Evolutionary conservation across 495 filamentous ascomycete species (phyloP), one percentile per base, ranked within the genome.

Genomic region (Xylaria castorea): DNA sequence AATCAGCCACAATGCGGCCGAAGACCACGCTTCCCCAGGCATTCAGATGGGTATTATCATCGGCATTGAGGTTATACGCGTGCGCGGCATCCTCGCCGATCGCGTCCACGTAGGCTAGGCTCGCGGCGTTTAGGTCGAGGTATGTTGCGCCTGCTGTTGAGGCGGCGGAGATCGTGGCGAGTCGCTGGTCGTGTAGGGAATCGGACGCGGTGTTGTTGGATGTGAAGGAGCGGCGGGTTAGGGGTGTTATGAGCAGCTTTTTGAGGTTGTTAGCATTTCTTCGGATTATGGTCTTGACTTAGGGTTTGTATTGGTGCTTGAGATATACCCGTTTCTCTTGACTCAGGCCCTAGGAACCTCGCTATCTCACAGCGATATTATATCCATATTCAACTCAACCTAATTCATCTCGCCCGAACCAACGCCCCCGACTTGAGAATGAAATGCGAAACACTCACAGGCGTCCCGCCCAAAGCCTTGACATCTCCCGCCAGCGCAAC

Each of bases 31-130:
- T 78, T 0, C 85, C 86, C 42, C 72, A 72, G 2, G 63, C 65
- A 68, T 86, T 88, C 42, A 88, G 71, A 78, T 88, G 86, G 8
- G 86, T 87, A 60, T 80, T 74, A 50, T 87, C 86, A 32, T 76
- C 71, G 5, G 32, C 58, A 5, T 73, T 76, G 14, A 81, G 77
- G 71, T 87, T 83, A 70, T 85, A 87, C 9, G 73, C 77, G 3
- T 74, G 74, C 16, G 83, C 81, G 40, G 83, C 77, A 1, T 66
- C 55, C 22, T 79, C 76, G 0, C 86, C 86, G 68, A 88, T 86
- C 1, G 72, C 76, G 70, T 88, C 81, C 30, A 86, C 73, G 53
- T 87, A 88, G 4, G 73, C 50, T 2, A 81, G 79, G 46, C 81
- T 83, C 6, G 80, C 82, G 8, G 68, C 58, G 71, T 87, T 87